Evolutionary conservation across 2,329 filamentous ascomycete species (phyloP).

Genomic region (Fusarium tuaranense): DNA sequence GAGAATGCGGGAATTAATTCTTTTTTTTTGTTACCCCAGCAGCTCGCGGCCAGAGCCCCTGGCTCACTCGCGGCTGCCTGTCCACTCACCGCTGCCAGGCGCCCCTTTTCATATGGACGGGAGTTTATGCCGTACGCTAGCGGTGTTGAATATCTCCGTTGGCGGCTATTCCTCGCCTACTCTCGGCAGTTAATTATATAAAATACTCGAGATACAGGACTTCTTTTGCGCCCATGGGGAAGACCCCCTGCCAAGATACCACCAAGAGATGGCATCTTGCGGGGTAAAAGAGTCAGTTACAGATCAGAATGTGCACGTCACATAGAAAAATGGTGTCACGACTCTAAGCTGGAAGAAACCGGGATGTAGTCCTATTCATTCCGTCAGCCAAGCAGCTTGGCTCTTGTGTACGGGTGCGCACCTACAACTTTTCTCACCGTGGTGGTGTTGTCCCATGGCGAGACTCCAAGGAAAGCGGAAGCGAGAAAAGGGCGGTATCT

Average conservation of each 20-base stretch:
- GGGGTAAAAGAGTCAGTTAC: neutral
- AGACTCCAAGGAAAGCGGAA: neutral
- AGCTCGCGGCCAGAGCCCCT: neutral
- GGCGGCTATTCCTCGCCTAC: neutral
- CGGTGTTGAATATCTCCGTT: neutral
- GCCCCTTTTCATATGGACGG: no score
- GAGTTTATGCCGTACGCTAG: neutral
- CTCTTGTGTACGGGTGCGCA: neutral
- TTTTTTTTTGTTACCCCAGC: neutral
- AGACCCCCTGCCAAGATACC: neutral
- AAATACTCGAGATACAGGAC: neutral
- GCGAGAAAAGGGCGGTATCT: neutral
- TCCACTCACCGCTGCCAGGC: neutral
- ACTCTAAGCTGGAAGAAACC: neutral
- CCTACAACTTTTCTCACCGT: no score
- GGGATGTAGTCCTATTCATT: neutral
- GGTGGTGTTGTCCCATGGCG: neutral
- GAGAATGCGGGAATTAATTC: neutral
- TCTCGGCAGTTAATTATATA: neutral
- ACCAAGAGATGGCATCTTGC: neutral
- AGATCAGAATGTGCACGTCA: neutral
- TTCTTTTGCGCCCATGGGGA: neutral
- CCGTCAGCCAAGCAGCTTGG: constrained; percentile 1
- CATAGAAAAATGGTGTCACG: neutral
- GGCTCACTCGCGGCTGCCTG: neutral